Evolutionary conservation across 164 flowering plant genomes (phyloP), one percentile per base, ranked within the genome.

Genomic region (Nelumbo lutea): DNA sequence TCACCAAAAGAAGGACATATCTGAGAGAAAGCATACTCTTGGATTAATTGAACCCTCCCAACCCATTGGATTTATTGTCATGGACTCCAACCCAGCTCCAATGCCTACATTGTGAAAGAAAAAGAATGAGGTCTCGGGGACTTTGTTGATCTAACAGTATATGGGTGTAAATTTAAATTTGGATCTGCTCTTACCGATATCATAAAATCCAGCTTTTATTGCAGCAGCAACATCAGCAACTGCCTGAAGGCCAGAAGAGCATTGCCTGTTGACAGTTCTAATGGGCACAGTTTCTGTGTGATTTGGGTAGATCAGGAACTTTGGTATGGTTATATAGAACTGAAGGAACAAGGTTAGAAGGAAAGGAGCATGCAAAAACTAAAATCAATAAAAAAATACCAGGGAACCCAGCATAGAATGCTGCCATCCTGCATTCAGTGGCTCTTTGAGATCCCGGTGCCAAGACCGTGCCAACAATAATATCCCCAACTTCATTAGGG

Each of bases 201-300:
- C 95, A 84, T 96, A 96, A 75, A 88, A 96, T 44, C 99, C 99
- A 70, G 99, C 97, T 81, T 78, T 93, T 58, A 96, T 96, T 61
- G 91, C 87, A n/a, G 99, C 97, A 82, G 96, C 99, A 41, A 96
- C 99, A 86, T 96, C 99, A 64, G 97, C 99, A 77, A 93, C 98
- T 41, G 98, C 99, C 73, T 96, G 99, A 68, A 96, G 96, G n/a
- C 99, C 99, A 59, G 99, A 96, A 43, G 99, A 88, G 73, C 99
- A 96, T 72, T 93, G 97, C 71, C 99, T 85, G 73, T 93, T 96
- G 69, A 96, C 99, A 56, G 98, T 96, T 74, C 94, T 88, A 27
- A 96, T 42, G 4, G 99, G 93, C 63, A 96, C 98, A 71, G 93
- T 93, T 58, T 93, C 98, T 96, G 85, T 58, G 42, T 56, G 27